Evolutionary conservation across 495 filamentous ascomycete species (phyloP), one percentile per base, ranked within the genome.

Genomic region (Poronia punctata): DNA sequence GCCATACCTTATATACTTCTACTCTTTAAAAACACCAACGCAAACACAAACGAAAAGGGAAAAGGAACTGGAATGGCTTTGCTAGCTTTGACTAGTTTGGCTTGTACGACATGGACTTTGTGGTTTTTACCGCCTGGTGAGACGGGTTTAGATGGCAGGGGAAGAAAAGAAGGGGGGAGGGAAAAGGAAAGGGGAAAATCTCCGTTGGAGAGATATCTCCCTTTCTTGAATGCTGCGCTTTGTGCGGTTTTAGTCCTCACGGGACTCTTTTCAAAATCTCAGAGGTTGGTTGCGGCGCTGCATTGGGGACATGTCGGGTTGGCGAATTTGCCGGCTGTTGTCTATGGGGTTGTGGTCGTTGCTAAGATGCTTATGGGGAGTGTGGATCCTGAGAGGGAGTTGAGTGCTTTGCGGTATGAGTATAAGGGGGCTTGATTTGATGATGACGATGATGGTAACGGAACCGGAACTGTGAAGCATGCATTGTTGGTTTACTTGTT

Each of bases 31-130:
- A 10, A 12, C 1, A 6, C 4, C 10, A 19, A 9, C 25, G 19
- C 6, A n/a, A 6, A 7, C 14, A 16, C n/a, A 31, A 20, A 1
- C 7, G 10, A 4, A 11, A 2, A 27, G 23, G 35, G 35, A 26
- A 2, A 37, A 15, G 34, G 12, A 35, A 5, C 15, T 74, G 32
- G 29, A 15, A 57, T 80, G 31, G 60, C 75, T 24, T 39, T 85
- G 1, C 60, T 86, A 10, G 56, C 68, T 24, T 65, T 84, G 1
- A 60, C 75, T 12, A 85, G 80, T 3, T 63, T 88, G 25, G 43
- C 70, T 7, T 61, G 65, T 5, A 85, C 81, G 1, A 73, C 75
- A 0, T 85, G 61, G 49, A 52, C 66, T 3, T 45, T 78, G 3
- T 57, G 59, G 38, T 48, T 38, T 3, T 57, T 72, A 16, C 66